These are phyloP conservation scores for Angophora floribunda DNA, from an alignment of 345 rosid genomes.

Conservation along the genomic window DNA sequence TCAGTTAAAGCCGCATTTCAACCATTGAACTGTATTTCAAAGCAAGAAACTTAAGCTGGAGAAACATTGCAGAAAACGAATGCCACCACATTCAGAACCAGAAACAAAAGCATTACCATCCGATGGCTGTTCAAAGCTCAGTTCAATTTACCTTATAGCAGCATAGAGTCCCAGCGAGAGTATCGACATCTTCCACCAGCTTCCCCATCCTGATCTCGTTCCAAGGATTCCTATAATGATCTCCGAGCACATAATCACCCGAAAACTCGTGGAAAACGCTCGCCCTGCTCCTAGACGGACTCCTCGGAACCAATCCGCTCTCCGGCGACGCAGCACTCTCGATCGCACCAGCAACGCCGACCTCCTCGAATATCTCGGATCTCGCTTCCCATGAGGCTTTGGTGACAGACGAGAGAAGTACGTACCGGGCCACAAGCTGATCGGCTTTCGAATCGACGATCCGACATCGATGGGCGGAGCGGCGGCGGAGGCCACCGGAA, in stretches of 20 bases:
- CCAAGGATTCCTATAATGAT: conserved; percentile 85
- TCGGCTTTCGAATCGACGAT: conserved; percentile 62
- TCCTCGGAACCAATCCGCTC: conserved; percentile 22
- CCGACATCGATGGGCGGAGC: conserved; percentile 59
- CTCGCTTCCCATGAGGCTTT: conserved; percentile 91
- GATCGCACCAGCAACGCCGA: conserved; percentile 3
- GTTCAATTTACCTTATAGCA: conserved; percentile 46
- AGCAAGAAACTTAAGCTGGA: background rate
- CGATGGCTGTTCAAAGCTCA: too few relatives aligned
- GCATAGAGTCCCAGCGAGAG: conserved; percentile 77
- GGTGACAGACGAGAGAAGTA: conserved; percentile 76
- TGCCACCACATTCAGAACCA: background rate
- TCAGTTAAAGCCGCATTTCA: background rate
- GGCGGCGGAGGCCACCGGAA: background rate
- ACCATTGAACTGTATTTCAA: background rate
- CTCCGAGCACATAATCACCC: conserved; percentile 58
- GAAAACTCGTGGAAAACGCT: conserved; percentile 55
- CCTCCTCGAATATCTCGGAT: conserved; percentile 42
- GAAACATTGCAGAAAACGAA: background rate
- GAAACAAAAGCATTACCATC: background rate
- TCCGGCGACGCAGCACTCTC: conserved; percentile 3
- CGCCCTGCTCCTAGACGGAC: conserved; percentile 69
- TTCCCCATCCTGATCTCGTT: conserved; percentile 66
- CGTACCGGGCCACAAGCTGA: conserved; percentile 90
- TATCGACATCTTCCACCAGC: conserved; percentile 82